Conservation (phyloP, 768 basidiomycete genomes). For the Cystobasidium onofrii region DNA sequence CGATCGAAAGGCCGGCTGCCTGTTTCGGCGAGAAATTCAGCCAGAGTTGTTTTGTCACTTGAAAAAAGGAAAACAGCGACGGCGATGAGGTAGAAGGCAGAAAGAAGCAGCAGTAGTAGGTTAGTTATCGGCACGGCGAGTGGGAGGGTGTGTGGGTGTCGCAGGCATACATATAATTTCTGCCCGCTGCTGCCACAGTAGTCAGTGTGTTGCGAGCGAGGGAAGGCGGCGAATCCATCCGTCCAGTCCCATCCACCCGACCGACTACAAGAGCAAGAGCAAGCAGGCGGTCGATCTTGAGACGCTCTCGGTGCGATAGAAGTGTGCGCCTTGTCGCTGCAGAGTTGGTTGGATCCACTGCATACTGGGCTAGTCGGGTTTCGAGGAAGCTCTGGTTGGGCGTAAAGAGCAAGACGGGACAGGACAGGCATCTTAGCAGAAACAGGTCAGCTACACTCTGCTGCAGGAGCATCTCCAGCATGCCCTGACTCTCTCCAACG, state of each 20-base stretch:
- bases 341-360: too few species aligned
- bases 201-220: too few species aligned
- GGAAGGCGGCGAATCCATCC: background rate
- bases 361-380: too few species aligned
- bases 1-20: background rate
- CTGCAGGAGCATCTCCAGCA: background rate
- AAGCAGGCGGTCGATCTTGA: too few species aligned
- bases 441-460: background rate
- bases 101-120: background rate
- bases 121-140: background rate
- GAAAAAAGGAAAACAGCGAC: background rate
- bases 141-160: background rate
- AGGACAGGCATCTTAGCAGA: too few species aligned
- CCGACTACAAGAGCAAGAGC: background rate
- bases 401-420: background rate
- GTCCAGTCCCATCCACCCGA: too few species aligned
- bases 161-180: background rate
- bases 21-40: background rate
- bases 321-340: background rate
- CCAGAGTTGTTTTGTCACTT: background rate
- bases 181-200: background rate
- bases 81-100: background rate
- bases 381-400: too few species aligned
- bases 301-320: too few species aligned
- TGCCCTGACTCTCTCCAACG: background rate